Evolutionary conservation across 176 grass and related monocot genomes (phyloP).

Genomic region (Leersia perrieri): DNA sequence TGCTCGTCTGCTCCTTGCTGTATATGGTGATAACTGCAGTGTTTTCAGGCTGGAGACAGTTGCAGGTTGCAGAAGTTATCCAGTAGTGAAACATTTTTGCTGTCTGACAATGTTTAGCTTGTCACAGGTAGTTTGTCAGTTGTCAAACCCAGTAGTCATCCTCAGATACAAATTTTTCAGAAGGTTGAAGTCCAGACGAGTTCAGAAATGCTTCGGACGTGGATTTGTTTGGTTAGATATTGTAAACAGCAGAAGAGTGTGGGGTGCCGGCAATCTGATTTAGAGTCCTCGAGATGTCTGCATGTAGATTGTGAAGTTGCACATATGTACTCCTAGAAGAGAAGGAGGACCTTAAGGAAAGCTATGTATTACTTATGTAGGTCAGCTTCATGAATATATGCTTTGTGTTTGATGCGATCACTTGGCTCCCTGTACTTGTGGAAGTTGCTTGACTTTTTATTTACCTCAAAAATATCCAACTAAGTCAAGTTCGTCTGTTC

Average conservation of each 20-base stretch:
- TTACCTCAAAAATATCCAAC: neutral
- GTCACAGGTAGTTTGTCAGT: neutral
- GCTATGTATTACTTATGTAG: neutral
- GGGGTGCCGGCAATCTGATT: neutral
- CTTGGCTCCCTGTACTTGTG: slow-evolving; percentile 13
- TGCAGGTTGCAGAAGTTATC: neutral
- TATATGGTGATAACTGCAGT: neutral
- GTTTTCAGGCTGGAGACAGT: neutral
- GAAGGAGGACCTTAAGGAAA: neutral
- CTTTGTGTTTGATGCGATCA: neutral
- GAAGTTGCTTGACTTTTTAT: slow-evolving; percentile 8
- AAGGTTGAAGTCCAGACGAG: neutral
- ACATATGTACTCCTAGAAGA: neutral
- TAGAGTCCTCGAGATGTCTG: neutral
- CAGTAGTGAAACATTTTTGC: neutral
- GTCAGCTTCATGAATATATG: neutral
- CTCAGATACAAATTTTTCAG: neutral
- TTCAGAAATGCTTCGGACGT: slow-evolving; percentile 7
- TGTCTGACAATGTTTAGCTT: neutral
- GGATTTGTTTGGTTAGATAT: neutral
- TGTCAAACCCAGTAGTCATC: neutral
- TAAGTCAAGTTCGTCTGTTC: neutral
- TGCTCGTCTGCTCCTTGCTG: neutral
- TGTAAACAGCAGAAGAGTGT: neutral
- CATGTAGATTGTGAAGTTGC: neutral